phyloP scores from a whole-genome alignment of 2,329 filamentous ascomycete species.

The Clarireedia hainanense region DNA sequence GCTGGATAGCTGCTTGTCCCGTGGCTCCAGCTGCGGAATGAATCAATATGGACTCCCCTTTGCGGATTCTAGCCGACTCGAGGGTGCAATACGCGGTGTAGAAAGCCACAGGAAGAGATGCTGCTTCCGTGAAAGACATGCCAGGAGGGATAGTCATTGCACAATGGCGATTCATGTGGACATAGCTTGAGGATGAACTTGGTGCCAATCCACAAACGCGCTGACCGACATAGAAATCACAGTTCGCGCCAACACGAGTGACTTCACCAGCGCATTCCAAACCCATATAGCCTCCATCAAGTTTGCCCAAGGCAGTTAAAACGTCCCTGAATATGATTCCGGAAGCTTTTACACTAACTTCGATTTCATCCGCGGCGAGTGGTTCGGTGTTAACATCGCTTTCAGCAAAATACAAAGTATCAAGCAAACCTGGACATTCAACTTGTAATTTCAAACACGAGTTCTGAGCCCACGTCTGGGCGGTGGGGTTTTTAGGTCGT shows the following conservation, averaged over 20 bases:
- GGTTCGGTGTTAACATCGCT: constrained; percentile 6
- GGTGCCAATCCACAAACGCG: constrained; percentile 17
- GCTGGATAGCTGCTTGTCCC: constrained; percentile 27
- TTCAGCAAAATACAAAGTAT: constrained; percentile 23
- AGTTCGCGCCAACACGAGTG: constrained; percentile 23
- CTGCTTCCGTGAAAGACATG: constrained; percentile 12
- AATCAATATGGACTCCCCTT: constrained; percentile 25
- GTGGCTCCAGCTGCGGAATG: constrained; percentile 27
- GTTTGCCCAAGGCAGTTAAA: constrained; percentile 28
- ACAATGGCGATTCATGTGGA: not conserved
- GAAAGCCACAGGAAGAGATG: constrained; percentile 18
- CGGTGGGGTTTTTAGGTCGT: not conserved
- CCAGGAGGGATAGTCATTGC: constrained; percentile 8
- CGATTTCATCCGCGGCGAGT: constrained; percentile 19
- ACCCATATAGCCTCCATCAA: constrained; percentile 25
- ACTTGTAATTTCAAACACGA: constrained; percentile 18
- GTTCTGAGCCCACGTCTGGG: not conserved
- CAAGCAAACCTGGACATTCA: constrained; percentile 19
- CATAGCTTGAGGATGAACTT: not conserved
- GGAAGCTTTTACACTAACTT: constrained; percentile 26
- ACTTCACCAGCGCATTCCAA: constrained; percentile 31
- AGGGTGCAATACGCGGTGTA: constrained; percentile 14
- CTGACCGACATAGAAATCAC: constrained; percentile 27
- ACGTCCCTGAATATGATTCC: constrained; percentile 27
- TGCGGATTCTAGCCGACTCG: constrained; percentile 9